phyloP scores from a whole-genome alignment of 345 rosid species.

The Aurinia saxatilis region DNA sequence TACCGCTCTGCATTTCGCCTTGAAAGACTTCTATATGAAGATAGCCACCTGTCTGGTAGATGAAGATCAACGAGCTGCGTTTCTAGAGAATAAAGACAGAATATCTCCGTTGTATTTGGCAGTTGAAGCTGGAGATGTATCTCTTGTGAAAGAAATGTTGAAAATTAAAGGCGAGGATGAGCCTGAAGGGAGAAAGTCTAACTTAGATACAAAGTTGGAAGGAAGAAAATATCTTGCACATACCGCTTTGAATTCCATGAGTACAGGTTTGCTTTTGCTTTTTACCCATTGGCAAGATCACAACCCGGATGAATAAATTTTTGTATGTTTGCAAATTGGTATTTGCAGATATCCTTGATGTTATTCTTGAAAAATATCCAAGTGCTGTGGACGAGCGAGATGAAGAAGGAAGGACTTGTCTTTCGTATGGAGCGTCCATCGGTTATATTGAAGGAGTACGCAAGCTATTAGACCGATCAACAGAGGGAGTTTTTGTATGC shows the following conservation, averaged over 20 bases:
- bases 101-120: slow-evolving; percentile 17
- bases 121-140: neutral
- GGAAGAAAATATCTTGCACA: slow-evolving; percentile 6
- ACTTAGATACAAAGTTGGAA: neutral
- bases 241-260: neutral
- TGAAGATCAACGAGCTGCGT: neutral
- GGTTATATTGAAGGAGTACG: too few relatives aligned
- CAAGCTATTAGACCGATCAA: too few relatives aligned
- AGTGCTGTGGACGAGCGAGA: neutral
- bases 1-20: slow-evolving; percentile 26
- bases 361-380: neutral
- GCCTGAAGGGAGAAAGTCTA: neutral
- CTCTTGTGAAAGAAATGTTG: slow-evolving; percentile 2
- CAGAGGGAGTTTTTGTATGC: too few relatives aligned
- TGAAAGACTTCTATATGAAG: neutral
- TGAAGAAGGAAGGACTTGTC: neutral
- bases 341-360: neutral
- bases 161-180: neutral
- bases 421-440: neutral
- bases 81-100: neutral
- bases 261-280: neutral
- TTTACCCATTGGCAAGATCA: neutral
- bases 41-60: neutral
- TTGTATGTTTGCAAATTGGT: too few relatives aligned
- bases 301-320: too few relatives aligned